Base-by-base conservation (phyloP, 1,139 yeast species). In the Magnusiomyces tetraspermus region DNA sequence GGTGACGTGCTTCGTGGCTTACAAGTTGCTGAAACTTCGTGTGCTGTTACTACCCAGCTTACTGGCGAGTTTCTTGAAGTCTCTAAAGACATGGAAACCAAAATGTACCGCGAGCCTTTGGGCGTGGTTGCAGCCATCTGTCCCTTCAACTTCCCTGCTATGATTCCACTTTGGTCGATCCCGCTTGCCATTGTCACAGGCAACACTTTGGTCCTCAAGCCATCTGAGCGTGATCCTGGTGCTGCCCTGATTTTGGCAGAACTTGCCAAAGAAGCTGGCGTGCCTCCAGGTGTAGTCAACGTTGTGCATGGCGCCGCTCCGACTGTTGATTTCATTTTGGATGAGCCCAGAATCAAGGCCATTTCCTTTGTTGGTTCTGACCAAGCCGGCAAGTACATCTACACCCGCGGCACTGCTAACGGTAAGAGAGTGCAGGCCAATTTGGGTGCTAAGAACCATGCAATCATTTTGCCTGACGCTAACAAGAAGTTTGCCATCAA, bases 151-250 rank as follows among this genome's bases (percentile, higher is more conserved):
- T 83, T 84, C 77, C 92, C 92, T 30, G 92, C 89, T 46, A 84
- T 85, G 92, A 86, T 85, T 55, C 94, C 94, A 38, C 73, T 85
- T 61, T 85, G 94, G 94, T 80, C 89, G 33, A 76, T 85, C 56
- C 94, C 94, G 19, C 76, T 84, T 64, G 75, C 81, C 46, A 76
- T 85, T 58, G 90, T 82, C 55, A 83, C 90, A 26, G 94, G 94
- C 61, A 85, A 85, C 73, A 81, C 90, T 43, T 76, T 84, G 37
- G 80, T 85, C 49, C 71, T 85, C 63, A 85, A 85, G 71, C 94
- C 94, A 15, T 80, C 87, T 24, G 94, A 85, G 72, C 72, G 88
- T 58, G 76, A 72, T 56, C 94, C 94, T 15, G 92, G 90, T 52
- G 87, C 90, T 6, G 85, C 90, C 44, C 72, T 85, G 75, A 76